A percentile compares a stretch with the other conserved stretches of the same genome.
Conservation (phyloP, 768 basidiomycete genomes). For the Pholiota molesta region DNA sequence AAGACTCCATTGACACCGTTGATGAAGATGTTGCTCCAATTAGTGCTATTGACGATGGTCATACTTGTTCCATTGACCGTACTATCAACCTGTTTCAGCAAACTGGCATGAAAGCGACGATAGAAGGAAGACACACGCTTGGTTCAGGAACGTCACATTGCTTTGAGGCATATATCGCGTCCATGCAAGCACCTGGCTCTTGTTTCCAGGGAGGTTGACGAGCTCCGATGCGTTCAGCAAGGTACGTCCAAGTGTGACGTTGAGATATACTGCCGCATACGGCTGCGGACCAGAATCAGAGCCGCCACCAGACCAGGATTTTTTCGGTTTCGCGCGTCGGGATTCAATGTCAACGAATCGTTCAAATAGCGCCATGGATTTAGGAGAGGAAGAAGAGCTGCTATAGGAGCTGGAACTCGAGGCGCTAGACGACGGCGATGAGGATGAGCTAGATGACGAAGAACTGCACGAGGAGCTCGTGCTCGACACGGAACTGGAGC, state of each 20-base stretch:
- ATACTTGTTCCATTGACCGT: constrained; percentile 24
- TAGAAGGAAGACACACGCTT: constrained; percentile 36
- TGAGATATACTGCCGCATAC: constrained; percentile 35
- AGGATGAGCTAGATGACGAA: not conserved
- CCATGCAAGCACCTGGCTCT: constrained; percentile 55
- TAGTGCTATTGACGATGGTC: constrained; percentile 40
- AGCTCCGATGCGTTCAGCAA: constrained; percentile 51
- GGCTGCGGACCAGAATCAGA: not conserved
- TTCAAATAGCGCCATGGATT: not conserved
- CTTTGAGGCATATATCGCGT: constrained; percentile 21
- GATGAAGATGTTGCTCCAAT: constrained; percentile 43
- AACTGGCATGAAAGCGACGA: not conserved
- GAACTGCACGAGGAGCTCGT: not conserved
- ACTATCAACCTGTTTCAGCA: not conserved
- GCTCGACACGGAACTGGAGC: not conserved
- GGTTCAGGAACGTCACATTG: constrained; percentile 49
- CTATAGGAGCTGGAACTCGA: not conserved
- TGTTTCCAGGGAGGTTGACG: constrained; percentile 59
- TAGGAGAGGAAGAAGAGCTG: not conserved
- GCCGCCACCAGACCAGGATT: not conserved
- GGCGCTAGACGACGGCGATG: not conserved
- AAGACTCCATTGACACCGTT: constrained; percentile 56
- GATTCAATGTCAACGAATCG: not conserved
- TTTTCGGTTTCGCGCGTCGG: not conserved
- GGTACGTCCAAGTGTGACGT: constrained; percentile 65